Base-by-base conservation (phyloP, 2,329 filamentous ascomycete genomes). In the Trichoderma gracile region DNA sequence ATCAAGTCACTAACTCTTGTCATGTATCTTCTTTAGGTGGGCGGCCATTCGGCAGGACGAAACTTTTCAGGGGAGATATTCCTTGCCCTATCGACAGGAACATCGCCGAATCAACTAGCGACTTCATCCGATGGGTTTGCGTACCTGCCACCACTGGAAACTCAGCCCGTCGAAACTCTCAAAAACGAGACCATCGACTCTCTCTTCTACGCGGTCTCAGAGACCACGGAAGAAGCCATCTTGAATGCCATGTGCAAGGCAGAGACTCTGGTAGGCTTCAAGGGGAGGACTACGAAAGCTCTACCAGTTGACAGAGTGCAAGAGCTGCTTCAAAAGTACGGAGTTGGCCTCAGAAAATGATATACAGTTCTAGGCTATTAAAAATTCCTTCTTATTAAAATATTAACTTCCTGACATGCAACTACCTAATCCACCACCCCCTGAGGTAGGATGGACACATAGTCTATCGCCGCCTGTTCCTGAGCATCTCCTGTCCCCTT, bases 401-500 rank as follows among this genome's bases (percentile, higher is more conserved):
- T 40, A 17, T 23, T 17, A 8, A 6, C 0, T n/a, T 5, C 2
- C 19, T n/a, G 33, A 38, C 10, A 38, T 38, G 10, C 12, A n/a
- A 19, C 43, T n/a, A n/a, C n/a, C n/a, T 76, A 88, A 72, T 88
- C 86, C 15, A 86, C 77, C 25, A 85, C 73, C 0, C 85, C 86
- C 3, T 74, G 70, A 0, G 88, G 88, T 65, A 91, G 71, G 55
- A 91, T 75, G 4, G 82, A 81, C 47, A 91, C 74, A 73, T 91
- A 91, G 75, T 91, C 88, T 66, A 91, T 61, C 5, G 88, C 86
- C 58, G 88, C 89, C 12, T 80, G 80, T 76, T 91, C 89, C 27
- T 78, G 76, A 0, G 87, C 87, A 73, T 88, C 78, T 0, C 58
- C 58, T 1, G 47, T 53, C n/a, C 58, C 58, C 23, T 23, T 61